These are phyloP conservation scores for Heterobasidion irregulare DNA, from an alignment of 1,284 basidiomycete genomes.

Conservation along the genomic window DNA sequence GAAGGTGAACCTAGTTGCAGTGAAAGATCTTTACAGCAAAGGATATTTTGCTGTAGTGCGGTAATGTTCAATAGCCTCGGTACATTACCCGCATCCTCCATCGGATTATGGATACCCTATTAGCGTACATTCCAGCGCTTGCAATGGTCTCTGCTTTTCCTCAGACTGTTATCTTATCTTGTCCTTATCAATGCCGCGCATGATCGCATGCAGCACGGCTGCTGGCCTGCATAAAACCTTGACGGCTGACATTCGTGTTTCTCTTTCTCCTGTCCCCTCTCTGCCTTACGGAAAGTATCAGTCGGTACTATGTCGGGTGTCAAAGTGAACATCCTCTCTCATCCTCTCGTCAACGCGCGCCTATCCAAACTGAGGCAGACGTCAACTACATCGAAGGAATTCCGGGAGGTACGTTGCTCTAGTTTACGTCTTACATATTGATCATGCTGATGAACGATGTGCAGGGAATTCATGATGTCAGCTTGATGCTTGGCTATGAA, in stretches of 20 bases:
- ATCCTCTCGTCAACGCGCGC: conserved; percentile 68
- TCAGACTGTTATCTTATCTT: no score
- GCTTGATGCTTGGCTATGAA: conserved; percentile 68
- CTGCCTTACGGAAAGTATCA: background rate
- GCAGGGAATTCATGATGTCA: conserved; percentile 63
- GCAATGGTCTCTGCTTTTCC: no score
- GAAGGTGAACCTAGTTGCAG: conserved; percentile 45
- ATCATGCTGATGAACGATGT: background rate
- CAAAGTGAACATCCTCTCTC: conserved; percentile 50
- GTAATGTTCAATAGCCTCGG: background rate
- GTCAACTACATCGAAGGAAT: conserved; percentile 63
- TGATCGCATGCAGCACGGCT: no score
- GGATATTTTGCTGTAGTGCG: no score
- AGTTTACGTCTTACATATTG: background rate
- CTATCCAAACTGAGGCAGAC: conserved; percentile 62
- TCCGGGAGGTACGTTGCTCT: conserved; percentile 53
- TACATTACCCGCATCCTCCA: background rate
- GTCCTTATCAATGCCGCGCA: no score
- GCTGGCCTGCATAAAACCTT: no score
- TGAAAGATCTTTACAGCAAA: background rate
- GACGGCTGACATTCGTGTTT: background rate
- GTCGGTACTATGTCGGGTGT: conserved; percentile 14
- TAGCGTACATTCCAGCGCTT: no score
- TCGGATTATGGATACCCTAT: no score
- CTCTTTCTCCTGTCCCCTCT: background rate